phyloP scores from a whole-genome alignment of 371 early-diverging fungal genomes.

The Haplosporangium sp. region DNA sequence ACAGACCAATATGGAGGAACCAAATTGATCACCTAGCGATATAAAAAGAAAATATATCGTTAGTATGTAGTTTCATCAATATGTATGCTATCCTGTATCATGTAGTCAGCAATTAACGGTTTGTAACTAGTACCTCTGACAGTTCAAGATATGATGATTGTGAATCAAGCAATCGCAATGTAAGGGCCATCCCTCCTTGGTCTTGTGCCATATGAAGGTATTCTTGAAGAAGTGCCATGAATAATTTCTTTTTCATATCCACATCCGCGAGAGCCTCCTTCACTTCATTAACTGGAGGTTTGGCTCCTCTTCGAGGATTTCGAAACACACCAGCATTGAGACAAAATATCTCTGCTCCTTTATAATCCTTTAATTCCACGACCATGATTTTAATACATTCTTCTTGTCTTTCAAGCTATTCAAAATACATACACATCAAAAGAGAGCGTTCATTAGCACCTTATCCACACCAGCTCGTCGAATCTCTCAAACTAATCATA shows the following conservation, averaged over 20 bases:
- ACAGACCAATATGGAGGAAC: constrained; percentile 77
- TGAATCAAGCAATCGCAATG: constrained; percentile 68
- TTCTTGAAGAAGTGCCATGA: constrained; percentile 26
- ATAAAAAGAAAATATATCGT: constrained; percentile 1
- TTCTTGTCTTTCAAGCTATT: constrained; percentile 64
- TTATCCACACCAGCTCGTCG: not conserved
- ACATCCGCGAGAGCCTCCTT: constrained; percentile 9
- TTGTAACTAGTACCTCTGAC: constrained; percentile 58
- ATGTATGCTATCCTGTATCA: too few species aligned
- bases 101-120: too few species aligned
- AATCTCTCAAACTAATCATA: not conserved
- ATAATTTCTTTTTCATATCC: constrained; percentile 20
- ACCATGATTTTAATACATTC: constrained; percentile 67
- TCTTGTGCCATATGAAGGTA: constrained; percentile 44
- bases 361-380: constrained; percentile 67
- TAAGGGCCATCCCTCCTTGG: constrained; percentile 61
- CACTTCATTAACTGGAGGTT: not conserved
- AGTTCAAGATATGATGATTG: constrained; percentile 74
- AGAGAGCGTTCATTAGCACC: not conserved
- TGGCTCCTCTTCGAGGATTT: constrained; percentile 54
- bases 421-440: not conserved
- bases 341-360: constrained; percentile 76
- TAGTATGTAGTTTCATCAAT: too few species aligned
- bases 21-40: constrained; percentile 65
- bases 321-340: constrained; percentile 61